Evolutionary conservation across 768 basidiomycete species (phyloP), one percentile per base, ranked within the genome.

Genomic region (Amanita pallidorosea): DNA sequence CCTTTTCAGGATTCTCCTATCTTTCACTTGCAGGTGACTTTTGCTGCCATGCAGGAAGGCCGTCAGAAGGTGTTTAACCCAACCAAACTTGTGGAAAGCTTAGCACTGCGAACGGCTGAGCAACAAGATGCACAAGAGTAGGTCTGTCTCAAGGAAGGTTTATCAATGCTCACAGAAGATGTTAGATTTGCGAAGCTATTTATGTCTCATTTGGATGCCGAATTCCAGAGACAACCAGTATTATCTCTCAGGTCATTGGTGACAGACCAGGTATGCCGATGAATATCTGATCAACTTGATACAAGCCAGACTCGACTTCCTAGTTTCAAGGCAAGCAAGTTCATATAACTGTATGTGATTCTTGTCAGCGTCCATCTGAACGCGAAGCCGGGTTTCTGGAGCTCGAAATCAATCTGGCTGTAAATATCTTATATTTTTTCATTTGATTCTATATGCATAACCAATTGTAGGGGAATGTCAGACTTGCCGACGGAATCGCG

Each of bases 41-140:
- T 98, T 63, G 84, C 93, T 4, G 89, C 87, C 0, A 73, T 98
- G 46, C 88, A 97, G 60, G 73, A 81, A 53, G 79, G 87, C 53
- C 71, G 71, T 3, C 72, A 80, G 57, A 75, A 65, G 44, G 80
- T 84, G 0, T 93, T 87, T 61, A 91, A 97, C 65, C 95, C 95
- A 0, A 67, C 71, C 13, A 85, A 83, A 54, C 76, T 98, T 12
- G 86, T 94, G 5, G 84, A 93, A 61, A 89, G 89, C 56, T 69
- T 98, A 47, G 77, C 83, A 52, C 69, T 98, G 35, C 77, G 84
- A 17, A 81, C 83, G 1, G 74, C 83, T 4, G 88, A 96, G 60
- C 95, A 98, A 61, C 94, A 97, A 66, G 95, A 98, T 68, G 93
- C 95, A 27, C 91, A 94, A 66, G 95, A 98, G 91, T 96, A 60